Evolutionary conservation across 2,329 filamentous ascomycete genomes (phyloP), one percentile per base, ranked within the genome.

Genomic region (Fusarium buharicum): DNA sequence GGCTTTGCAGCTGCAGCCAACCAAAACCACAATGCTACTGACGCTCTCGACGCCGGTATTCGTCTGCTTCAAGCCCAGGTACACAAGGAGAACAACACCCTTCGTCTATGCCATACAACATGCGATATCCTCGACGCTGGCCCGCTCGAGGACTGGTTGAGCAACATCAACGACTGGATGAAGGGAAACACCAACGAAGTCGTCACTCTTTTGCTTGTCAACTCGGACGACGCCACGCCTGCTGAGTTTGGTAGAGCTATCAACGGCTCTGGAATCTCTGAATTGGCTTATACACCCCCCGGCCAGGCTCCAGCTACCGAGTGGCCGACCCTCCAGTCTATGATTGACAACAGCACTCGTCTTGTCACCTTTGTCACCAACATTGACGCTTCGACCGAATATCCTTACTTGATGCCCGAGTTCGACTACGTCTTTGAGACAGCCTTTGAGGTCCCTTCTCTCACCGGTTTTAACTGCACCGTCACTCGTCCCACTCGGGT

Each of bases 391-490:
- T 73, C 76, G 41, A 34, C 75, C 11, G 65, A 73, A 8, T 77
- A 82, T 58, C 81, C 86, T 1, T 89, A 86, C 73, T 79, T 91
- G 10, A 79, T 90, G 60, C 77, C 84, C 73, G 84, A 90, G 74
- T 90, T 87, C 74, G 75, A 77, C 58, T 84, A 84, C 77, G 77
- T 93, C 53, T 94, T 92, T 76, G 91, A 94, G 76, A 93, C 88
- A 36, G 74, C 82, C 10, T 93, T 84, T 74, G 85, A 91, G 45
- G 85, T 90, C 48, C 84, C 82, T 4, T 78, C 80, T 9, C 77
- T 86, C 1, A 76, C 79, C 2, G 86, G 86, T 72, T 95, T 93
- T 81, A 88, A 87, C 74, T 95, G 91, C 80, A 83, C 81, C 0
- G 81, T 91, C 4, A 81, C 90, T 70, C 86, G 91, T 0, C 91